Base-by-base conservation (phyloP, 352 stramenopile species). In the Phytophthora ohioensis region DNA sequence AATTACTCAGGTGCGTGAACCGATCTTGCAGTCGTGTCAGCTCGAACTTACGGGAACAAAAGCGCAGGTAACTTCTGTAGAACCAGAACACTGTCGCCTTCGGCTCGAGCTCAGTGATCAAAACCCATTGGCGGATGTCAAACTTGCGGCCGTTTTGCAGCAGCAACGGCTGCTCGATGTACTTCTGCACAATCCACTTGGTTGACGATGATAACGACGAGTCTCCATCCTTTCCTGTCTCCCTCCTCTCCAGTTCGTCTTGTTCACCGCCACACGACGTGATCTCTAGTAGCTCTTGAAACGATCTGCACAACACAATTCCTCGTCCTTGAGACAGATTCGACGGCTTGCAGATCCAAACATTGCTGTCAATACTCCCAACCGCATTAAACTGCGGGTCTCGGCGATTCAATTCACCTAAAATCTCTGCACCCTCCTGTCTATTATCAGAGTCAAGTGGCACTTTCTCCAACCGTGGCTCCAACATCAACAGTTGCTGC, bases 101-200 rank as follows among this genome's bases (percentile, higher is more conserved):
- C 6, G 90, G 88, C 32, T 81, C 59, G 10, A 91, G 69, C 8
- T 74, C 81, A 7, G 84, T 90, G 65, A 97, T 69, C 9, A 97
- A 67, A 21, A 95, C 84, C 90, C 91, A 97, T 71, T 96, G 91
- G 5, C 89, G 82, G 48, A 96, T 82, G 65, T 97, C 91, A 71
- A 97, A 96, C 67, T 96, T 97, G 48, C 77, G 79, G 0, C 71
- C 75, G 34, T 68, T 53, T 43, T 82, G 79, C 5, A 91, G 53
- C 27, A 92, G 60, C 35, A 96, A 63, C 30, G 90, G 91, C 8
- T 80, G 78, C 57, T 97, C 89, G 13, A 97, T 79, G 58, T 97
- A 97, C 67, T 96, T 94, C 64, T 97, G 91, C 11, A 95, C 84
- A 15, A 97, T 74, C 78, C 87, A 91, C 32, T 75, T 66, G 5